A percentile compares a stretch with the other conserved stretches of the same genome.
These are phyloP conservation scores for Exophiala bonariae DNA, from an alignment of 2,329 filamentous ascomycete species.

Conservation along the genomic window DNA sequence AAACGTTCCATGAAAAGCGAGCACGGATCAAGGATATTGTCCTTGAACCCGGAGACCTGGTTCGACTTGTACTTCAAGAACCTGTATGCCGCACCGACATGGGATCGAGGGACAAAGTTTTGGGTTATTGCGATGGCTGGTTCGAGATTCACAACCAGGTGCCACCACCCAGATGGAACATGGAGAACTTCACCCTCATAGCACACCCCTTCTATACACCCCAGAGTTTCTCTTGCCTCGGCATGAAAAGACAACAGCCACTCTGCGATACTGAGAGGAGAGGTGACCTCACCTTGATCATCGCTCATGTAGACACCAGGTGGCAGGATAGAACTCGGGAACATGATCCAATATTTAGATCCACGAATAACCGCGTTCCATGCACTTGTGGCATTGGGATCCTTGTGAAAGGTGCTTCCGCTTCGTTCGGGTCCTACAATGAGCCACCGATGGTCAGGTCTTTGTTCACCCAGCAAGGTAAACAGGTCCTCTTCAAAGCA, in stretches of 20 bases:
- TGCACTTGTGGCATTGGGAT: conserved; percentile 68
- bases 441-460: conserved; percentile 88
- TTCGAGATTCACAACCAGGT: conserved; percentile 88
- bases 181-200: conserved; percentile 81
- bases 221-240: conserved; percentile 72
- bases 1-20: conserved; percentile 72
- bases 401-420: conserved; percentile 93
- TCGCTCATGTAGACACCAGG: conserved; percentile 87
- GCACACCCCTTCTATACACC: conserved; percentile 85
- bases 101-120: conserved; percentile 82
- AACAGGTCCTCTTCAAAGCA: conserved; percentile 90
- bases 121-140: conserved; percentile 86
- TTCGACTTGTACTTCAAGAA: conserved; percentile 81
- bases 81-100: conserved; percentile 71
- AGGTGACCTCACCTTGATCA: conserved; percentile 91
- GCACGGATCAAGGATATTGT: conserved; percentile 70
- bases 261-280: conserved; percentile 92
- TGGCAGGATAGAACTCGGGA: conserved; percentile 65
- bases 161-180: conserved; percentile 95
- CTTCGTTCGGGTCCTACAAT: conserved; percentile 85
- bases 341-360: conserved; percentile 99
- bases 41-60: conserved; percentile 83
- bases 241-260: conserved; percentile 89
- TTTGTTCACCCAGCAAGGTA: conserved; percentile 70
- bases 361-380: conserved; percentile 94